phyloP scores from a whole-genome alignment of 1,139 yeast genomes.

The Candida sp. region DNA sequence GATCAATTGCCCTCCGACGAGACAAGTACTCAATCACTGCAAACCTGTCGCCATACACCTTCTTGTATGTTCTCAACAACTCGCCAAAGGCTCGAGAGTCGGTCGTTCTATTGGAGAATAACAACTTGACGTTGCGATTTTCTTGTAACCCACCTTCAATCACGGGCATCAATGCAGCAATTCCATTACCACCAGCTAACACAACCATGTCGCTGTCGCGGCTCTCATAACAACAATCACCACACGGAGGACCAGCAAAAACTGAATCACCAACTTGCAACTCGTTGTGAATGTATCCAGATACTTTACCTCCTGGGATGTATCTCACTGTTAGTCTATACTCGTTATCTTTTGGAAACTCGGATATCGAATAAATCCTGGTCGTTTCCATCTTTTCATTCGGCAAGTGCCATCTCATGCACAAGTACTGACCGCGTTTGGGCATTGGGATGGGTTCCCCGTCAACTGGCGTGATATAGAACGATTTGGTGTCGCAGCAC shows the following conservation, averaged over 20 bases:
- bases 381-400: slow-evolving; percentile 35
- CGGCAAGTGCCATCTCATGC: slow-evolving; percentile 46
- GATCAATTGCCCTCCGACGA: slow-evolving; percentile 9
- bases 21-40: slow-evolving; percentile 26
- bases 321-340: slow-evolving; percentile 60
- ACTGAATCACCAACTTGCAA: slow-evolving; percentile 54
- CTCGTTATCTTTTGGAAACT: slow-evolving; percentile 29
- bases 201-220: slow-evolving; percentile 41
- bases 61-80: slow-evolving; percentile 21
- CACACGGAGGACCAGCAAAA: slow-evolving; percentile 63
- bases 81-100: slow-evolving; percentile 30
- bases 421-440: slow-evolving; percentile 64
- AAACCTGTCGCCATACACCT: slow-evolving; percentile 20
- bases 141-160: slow-evolving; percentile 37
- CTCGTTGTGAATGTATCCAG: slow-evolving; percentile 53
- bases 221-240: slow-evolving; percentile 46
- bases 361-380: slow-evolving; percentile 59
- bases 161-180: slow-evolving; percentile 65
- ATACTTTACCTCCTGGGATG: slow-evolving; percentile 51
- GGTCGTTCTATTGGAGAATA: slow-evolving; percentile 30
- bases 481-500: slow-evolving; percentile 52
- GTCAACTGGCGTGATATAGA: slow-evolving; percentile 54
- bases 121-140: slow-evolving; percentile 29
- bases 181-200: slow-evolving; percentile 70
- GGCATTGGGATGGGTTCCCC: slow-evolving; percentile 37